Conservation (phyloP, 805 yeast genomes). For the Torulaspora gathmanii region DNA sequence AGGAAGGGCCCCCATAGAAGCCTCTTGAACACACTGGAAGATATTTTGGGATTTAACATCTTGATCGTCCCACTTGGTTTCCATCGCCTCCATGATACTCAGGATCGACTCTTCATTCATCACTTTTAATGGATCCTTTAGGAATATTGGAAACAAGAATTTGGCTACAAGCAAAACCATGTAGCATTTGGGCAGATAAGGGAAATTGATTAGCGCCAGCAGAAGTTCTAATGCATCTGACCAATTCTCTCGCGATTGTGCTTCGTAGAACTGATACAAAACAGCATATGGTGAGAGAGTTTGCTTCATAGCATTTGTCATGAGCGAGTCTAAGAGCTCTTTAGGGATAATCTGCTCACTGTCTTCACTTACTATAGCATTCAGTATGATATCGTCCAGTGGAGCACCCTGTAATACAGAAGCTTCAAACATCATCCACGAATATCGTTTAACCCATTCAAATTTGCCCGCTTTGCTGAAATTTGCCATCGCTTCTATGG, state of each 20-base stretch:
- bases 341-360: slow-evolving; percentile 23
- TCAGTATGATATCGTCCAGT: slow-evolving; percentile 52
- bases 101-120: slow-evolving; percentile 25
- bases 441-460: slow-evolving; percentile 45
- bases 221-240: slow-evolving; percentile 22
- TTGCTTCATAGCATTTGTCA: slow-evolving; percentile 59
- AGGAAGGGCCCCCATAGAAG: slow-evolving; percentile 15
- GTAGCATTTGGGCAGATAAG: slow-evolving; percentile 30
- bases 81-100: slow-evolving; percentile 24
- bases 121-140: slow-evolving; percentile 18
- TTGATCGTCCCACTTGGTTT: slow-evolving; percentile 21
- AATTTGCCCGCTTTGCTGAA: slow-evolving; percentile 60
- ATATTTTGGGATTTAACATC: slow-evolving; percentile 21
- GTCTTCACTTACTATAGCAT: slow-evolving; percentile 40
- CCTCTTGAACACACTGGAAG: slow-evolving; percentile 14
- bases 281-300: slow-evolving; percentile 69
- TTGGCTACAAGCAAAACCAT: slow-evolving; percentile 25
- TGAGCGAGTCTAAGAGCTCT: slow-evolving; percentile 31
- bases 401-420: slow-evolving; percentile 49
- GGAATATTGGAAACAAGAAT: slow-evolving; percentile 29
- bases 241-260: slow-evolving; percentile 29
- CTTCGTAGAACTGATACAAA: slow-evolving; percentile 46
- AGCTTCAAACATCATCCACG: slow-evolving; percentile 62
- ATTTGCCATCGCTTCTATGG: slow-evolving; percentile 60
- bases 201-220: slow-evolving; percentile 26